Percentiles rank a stretch among this genome's conserved stretches.
Conservation (phyloP, 106 monocot species). For the Dactylorhiza incarnata region DNA sequence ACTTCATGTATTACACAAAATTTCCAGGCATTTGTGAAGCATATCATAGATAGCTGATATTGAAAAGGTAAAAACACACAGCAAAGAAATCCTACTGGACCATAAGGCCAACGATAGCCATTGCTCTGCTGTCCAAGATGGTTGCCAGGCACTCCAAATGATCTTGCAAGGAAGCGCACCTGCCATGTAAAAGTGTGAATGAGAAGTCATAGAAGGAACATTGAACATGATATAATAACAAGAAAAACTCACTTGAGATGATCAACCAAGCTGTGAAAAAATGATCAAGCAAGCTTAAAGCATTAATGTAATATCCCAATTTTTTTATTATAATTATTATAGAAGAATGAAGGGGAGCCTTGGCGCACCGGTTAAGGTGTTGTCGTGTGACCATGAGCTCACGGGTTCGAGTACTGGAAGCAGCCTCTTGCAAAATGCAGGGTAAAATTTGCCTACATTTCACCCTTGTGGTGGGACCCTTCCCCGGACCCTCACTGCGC, state of each 20-base stretch:
- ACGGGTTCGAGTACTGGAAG: too few species aligned
- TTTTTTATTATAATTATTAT: not conserved
- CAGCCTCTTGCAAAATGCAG: too few species aligned
- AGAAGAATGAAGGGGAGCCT: too few species aligned
- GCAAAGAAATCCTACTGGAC: conserved; percentile 42
- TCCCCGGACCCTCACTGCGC: too few species aligned
- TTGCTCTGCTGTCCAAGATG: conserved; percentile 70
- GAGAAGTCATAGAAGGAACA: not conserved
- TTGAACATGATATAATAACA: not conserved
- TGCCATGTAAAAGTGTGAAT: conserved; percentile 21
- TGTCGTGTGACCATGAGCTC: too few species aligned
- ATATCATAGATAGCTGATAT: not conserved
- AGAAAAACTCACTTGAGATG: not conserved
- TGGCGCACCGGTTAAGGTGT: too few species aligned
- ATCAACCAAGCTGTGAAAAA: not conserved
- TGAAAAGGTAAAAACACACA: not conserved
- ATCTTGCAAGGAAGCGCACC: conserved; percentile 69
- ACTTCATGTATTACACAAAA: not conserved
- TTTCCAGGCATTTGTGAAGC: not conserved
- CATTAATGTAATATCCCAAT: not conserved
- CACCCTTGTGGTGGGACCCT: too few species aligned
- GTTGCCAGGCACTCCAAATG: conserved; percentile 75
- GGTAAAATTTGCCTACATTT: too few species aligned
- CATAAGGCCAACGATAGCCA: conserved; percentile 80
- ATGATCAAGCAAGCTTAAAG: not conserved